A percentile compares a stretch with the other conserved stretches of the same genome.
Conservation (phyloP, 306 rosid species). For the Rosa lucieae region DNA sequence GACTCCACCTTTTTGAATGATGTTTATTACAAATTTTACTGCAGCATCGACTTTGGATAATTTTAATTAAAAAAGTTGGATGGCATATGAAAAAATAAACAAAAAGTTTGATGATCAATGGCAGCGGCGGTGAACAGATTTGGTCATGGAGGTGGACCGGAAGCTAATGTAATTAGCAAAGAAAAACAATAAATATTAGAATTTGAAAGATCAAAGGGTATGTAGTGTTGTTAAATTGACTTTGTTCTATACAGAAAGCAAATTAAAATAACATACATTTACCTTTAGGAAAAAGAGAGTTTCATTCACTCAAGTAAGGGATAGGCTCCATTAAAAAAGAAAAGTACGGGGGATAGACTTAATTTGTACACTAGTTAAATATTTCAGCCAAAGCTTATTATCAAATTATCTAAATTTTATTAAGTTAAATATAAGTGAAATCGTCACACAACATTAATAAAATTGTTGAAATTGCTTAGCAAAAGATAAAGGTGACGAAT, state of each 20-base stretch:
- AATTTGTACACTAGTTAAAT: too few relatives aligned
- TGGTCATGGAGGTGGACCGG: not conserved
- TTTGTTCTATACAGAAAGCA: not conserved
- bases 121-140: not conserved
- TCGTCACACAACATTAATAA: not conserved
- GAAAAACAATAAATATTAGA: not conserved
- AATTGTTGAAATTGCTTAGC: not conserved
- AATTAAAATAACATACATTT: not conserved
- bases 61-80: not conserved
- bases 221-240: not conserved
- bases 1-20: not conserved
- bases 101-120: not conserved
- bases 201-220: not conserved
- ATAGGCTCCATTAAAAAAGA: too few relatives aligned
- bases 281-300: not conserved
- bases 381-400: not conserved
- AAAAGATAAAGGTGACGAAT: not conserved
- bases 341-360: too few relatives aligned
- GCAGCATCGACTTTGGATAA: not conserved
- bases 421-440: not conserved
- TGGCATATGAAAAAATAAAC: not conserved
- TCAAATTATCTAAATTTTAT: not conserved
- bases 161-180: not conserved
- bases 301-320: not conserved
- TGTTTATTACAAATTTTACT: not conserved